Evolutionary conservation across 331 rosid species (phyloP), one percentile per base, ranked within the genome.

Genomic region (Malus hybrid): DNA sequence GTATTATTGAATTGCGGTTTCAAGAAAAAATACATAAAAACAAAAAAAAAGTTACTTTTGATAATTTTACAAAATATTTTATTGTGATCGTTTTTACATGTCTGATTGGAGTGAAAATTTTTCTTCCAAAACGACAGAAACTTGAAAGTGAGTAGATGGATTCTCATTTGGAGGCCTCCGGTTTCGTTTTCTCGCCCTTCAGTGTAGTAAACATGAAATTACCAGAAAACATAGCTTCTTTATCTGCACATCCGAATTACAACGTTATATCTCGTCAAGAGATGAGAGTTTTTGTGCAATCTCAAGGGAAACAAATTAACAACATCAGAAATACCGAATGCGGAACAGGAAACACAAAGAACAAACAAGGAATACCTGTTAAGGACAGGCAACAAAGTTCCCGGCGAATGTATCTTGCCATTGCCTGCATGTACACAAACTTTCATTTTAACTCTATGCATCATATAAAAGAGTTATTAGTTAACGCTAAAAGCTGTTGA

Each of bases 301-400:
- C 15, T 16, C 29, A 28, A 46, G 24, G 10, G 19, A 33, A 66
- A 52, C 48, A 24, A 4, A 36, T 7, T 7, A 34, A 73, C 46
- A 24, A 13, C 26, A 33, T 3, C 50, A 30, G 55, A 72, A 30
- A n/a, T 7, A 13, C 33, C 7, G 22, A 20, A 2, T 13, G 33
- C 34, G 20, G 1, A 61, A 28, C 10, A 44, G 33, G 56, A 48
- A 14, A 74, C 4, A 0, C n/a, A 26, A 28, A 10, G 60, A 39
- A 29, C 46, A 22, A 42, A 18, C 12, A 14, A 72, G 24, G 46
- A 72, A 55, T 86, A 89, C 98, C 97, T 75, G 98, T 91, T 77
- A 91, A 83, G 44, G 96, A 88, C 84, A 93, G 78, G 79, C 97
- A 93, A 79, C 87, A 81, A 81, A 78, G 89, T 93, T 90, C 95